Evolutionary conservation across 176 grass and related monocot genomes (phyloP).

Genomic region (Cenchrus purpureus): DNA sequence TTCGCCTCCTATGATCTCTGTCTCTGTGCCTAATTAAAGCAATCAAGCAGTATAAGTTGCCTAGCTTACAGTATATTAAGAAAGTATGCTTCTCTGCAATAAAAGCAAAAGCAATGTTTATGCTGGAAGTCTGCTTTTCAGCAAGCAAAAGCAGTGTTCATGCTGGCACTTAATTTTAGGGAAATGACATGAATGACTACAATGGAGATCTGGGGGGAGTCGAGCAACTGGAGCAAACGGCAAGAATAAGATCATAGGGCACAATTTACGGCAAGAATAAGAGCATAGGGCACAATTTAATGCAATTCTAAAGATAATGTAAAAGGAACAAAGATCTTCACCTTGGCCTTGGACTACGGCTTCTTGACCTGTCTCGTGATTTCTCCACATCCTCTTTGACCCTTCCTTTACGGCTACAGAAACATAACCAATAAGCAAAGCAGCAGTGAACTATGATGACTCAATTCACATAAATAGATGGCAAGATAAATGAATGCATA

Average conservation of each 20-base stretch:
- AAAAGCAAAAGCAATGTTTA: neutral
- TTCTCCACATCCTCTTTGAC: constrained; percentile 62
- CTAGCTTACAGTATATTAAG: neutral
- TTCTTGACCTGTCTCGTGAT: constrained; percentile 79
- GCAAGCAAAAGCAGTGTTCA: neutral
- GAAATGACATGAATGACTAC: neutral
- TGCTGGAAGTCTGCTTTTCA: neutral
- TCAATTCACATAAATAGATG: neutral
- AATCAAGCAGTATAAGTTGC: constrained; percentile 28
- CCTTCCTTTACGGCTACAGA: constrained; percentile 78
- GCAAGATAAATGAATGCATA: neutral
- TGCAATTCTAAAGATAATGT: neutral
- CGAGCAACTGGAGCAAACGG: neutral
- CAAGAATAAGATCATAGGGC: no score
- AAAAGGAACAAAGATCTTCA: constrained; percentile 29
- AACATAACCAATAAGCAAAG: constrained; percentile 8
- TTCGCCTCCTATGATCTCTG: constrained; percentile 50
- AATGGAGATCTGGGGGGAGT: neutral
- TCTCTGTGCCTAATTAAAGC: constrained; percentile 51
- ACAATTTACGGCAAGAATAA: no score
- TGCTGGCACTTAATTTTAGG: neutral
- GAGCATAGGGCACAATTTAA: neutral
- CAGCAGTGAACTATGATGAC: neutral
- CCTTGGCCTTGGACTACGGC: constrained; percentile 81
- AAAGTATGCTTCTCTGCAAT: neutral